Conservation (phyloP, 2,329 filamentous ascomycete species). For the Colletotrichum siamense region DNA sequence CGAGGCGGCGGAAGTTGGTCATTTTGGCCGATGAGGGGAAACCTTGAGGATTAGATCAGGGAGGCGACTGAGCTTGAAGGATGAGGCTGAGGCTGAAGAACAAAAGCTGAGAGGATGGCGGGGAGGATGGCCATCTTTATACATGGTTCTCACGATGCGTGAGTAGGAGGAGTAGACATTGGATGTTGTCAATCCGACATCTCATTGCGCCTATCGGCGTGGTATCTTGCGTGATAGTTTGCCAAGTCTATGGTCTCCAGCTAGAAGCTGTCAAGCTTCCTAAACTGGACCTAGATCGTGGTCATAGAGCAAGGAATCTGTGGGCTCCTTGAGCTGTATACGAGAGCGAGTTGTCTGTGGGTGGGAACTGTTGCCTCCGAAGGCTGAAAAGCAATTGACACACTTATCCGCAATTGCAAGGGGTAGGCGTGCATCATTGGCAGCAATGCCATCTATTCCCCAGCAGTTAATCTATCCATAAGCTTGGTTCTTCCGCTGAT, state of each 20-base stretch:
- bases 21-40: constrained; percentile 23
- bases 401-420: background rate
- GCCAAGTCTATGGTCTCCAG: constrained; percentile 3
- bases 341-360: background rate
- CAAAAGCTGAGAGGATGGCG: background rate
- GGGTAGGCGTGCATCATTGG: background rate
- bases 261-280: constrained; percentile 16
- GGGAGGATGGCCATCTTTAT: background rate
- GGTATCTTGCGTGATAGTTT: constrained; percentile 19
- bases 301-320: background rate
- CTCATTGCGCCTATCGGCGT: constrained; percentile 1
- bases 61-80: background rate
- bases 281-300: constrained; percentile 6
- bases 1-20: constrained; percentile 34
- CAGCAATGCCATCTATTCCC: background rate
- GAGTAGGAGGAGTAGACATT: background rate
- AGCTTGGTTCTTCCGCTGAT: background rate
- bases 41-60: background rate
- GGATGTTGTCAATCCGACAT: background rate
- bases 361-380: background rate
- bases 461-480: background rate
- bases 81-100: constrained; percentile 1
- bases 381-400: background rate
- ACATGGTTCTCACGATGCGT: background rate
- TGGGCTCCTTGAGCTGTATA: background rate